Evolutionary conservation across 164 flowering plant species (phyloP).

Genomic region (Macadamia integrifolia): DNA sequence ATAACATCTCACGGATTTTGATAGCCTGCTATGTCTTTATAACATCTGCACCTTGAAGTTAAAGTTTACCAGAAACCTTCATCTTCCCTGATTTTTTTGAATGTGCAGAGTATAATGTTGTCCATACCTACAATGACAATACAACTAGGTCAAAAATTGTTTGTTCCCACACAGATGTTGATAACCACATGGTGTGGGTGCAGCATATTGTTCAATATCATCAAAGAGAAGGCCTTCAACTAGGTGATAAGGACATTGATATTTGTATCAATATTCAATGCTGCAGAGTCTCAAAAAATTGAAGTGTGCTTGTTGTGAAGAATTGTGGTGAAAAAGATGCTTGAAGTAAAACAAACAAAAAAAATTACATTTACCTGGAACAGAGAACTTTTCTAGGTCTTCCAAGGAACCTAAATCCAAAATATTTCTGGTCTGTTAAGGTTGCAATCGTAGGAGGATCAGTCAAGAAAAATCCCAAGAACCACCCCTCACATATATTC

Average conservation of each 20-base stretch:
- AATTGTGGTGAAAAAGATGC: not conserved
- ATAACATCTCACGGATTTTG: not conserved
- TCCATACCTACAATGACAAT: slow-evolving; percentile 48
- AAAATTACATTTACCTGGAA: slow-evolving; percentile 56
- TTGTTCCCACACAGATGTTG: not conserved
- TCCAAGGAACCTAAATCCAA: slow-evolving; percentile 79
- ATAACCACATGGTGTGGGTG: no score
- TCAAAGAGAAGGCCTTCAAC: not conserved
- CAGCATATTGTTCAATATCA: no score
- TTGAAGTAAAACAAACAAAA: not conserved
- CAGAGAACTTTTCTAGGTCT: slow-evolving; percentile 71
- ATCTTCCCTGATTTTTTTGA: slow-evolving; percentile 77
- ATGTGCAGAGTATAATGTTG: slow-evolving; percentile 66
- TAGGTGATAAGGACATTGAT: no score
- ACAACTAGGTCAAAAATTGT: not conserved
- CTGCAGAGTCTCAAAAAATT: no score
- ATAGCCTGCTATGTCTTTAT: not conserved
- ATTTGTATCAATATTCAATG: no score
- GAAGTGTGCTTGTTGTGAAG: not conserved
- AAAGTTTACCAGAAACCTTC: slow-evolving; percentile 62
- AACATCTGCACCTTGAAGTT: not conserved
- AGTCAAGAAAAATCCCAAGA: not conserved
- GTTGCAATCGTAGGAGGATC: slow-evolving; percentile 1
- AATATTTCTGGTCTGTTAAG: slow-evolving; percentile 75
- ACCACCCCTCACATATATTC: not conserved